These are phyloP conservation scores for Pelargonium hybrid DNA, from an alignment of 441 rosid species.

Conservation along the genomic window DNA sequence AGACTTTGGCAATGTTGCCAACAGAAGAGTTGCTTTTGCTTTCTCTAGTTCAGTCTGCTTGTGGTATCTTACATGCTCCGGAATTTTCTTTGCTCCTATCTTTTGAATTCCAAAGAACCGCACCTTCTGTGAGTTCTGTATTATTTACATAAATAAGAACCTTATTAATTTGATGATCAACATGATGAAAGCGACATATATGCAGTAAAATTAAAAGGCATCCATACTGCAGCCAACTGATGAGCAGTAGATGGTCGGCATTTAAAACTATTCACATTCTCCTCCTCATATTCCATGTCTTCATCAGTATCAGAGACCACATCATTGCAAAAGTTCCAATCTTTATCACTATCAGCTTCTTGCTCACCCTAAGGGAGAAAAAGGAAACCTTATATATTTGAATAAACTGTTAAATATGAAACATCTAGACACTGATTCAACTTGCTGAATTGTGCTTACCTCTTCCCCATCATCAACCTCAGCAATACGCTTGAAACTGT, in stretches of 20 bases:
- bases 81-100: constrained; percentile 77
- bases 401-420: not conserved
- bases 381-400: constrained; percentile 2
- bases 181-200: constrained; percentile 18
- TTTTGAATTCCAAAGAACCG: constrained; percentile 74
- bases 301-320: constrained; percentile 48
- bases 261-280: constrained; percentile 29
- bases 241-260: constrained; percentile 30
- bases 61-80: constrained; percentile 80
- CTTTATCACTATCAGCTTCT: constrained; percentile 61
- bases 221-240: constrained; percentile 53
- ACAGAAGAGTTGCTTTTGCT: constrained; percentile 70
- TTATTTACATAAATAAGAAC: constrained; percentile 14
- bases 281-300: constrained; percentile 48
- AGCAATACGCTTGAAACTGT: constrained; percentile 76
- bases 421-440: constrained; percentile 1
- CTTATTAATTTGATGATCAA: not conserved
- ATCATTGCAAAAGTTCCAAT: constrained; percentile 46
- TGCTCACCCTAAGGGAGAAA: constrained; percentile 36
- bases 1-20: constrained; percentile 75
- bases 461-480: constrained; percentile 49
- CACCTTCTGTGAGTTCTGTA: constrained; percentile 66
- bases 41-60: constrained; percentile 79
- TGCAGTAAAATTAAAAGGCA: constrained; percentile 9
- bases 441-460: constrained; percentile 25